Base-by-base conservation (phyloP, 1,284 basidiomycete genomes). In the Rhodotorula glutinis region DNA sequence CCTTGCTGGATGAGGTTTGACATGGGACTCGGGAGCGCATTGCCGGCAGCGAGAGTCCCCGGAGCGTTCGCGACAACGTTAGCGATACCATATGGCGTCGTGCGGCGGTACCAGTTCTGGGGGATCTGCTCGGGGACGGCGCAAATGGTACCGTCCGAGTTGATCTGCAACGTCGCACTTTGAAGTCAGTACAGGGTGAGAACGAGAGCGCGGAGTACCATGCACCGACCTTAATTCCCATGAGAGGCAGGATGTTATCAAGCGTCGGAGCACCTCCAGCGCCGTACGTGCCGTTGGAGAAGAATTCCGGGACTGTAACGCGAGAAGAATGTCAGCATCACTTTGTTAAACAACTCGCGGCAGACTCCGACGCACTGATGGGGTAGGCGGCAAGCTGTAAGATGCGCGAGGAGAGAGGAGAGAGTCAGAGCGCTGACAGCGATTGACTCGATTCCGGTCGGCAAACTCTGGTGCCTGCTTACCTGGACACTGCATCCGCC, bases 91-190 rank as follows among this genome's bases (percentile, higher is more conserved):
- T 60, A 60, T 4, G 58, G 58, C 3, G 58, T 60, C 17, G 49
- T 3, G 40, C 58, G 47, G 19, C 58, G 58, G 49, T 60, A 60
- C 58, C 58, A 60, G 40, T 60, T 60, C n/a, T 52, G 38, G 10
- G 58, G 58, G 49, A 60, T 52, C 17, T 51, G 49, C 40, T 60
- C 58, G 8, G 58, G 58, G 25, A 41, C 33, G 11, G 38, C 51
- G 58, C 38, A 52, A 19, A 60, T n/a, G 10, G 49, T 29, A 25
- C 58, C 58, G 27, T 60, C 49, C 19, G 52, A 49, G 58, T 60
- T 53, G 49, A 51, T 51, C 49, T 44, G 43, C 9, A 43, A 43
- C 41, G n/a, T n/a, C n/a, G n/a, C n/a, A n/a, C n/a, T n/a, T n/a
- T n/a, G n/a, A n/a, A n/a, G n/a, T n/a, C n/a, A n/a, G n/a, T n/a